Percentiles rank a stretch among this genome's conserved stretches.
Evolutionary conservation across 345 rosid genomes (phyloP).

Genomic region (Erucastrum elatum): DNA sequence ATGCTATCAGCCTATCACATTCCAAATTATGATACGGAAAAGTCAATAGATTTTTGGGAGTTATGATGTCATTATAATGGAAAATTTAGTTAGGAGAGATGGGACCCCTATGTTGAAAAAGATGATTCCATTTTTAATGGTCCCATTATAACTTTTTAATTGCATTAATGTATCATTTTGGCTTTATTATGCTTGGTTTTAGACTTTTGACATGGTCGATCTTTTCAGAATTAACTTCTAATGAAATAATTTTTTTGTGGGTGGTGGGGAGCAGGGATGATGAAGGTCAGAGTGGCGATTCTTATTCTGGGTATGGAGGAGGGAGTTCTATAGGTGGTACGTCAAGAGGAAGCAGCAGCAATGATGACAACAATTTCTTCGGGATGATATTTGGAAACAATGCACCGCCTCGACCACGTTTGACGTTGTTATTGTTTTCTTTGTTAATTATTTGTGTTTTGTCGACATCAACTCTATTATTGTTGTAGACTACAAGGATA

Average conservation of each 20-base stretch:
- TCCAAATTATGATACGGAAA: not conserved
- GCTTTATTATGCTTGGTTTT: not conserved
- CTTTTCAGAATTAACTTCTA: not conserved
- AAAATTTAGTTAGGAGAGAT: slow-evolving; percentile 4
- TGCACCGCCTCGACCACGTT: slow-evolving; percentile 28
- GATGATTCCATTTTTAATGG: slow-evolving; percentile 18
- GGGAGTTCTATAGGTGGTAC: slow-evolving; percentile 24
- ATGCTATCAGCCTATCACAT: slow-evolving; percentile 13
- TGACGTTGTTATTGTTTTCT: slow-evolving; percentile 28
- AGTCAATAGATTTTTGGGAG: not conserved
- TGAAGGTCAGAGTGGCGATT: slow-evolving; percentile 31
- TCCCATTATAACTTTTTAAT: not conserved
- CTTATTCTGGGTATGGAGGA: slow-evolving; percentile 4
- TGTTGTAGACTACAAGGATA: slow-evolving; percentile 29
- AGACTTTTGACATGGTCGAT: not conserved
- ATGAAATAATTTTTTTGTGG: not conserved
- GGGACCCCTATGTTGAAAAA: slow-evolving; percentile 24
- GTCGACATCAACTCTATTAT: slow-evolving; percentile 38
- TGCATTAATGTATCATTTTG: slow-evolving; percentile 12
- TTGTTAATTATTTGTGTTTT: slow-evolving; percentile 32
- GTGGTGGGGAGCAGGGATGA: slow-evolving; percentile 26
- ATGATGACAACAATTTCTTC: slow-evolving; percentile 7
- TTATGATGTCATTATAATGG: slow-evolving; percentile 21
- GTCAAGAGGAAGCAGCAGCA: slow-evolving; percentile 27
- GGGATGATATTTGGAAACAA: slow-evolving; percentile 39